Conservation (phyloP, 2,329 filamentous ascomycete species). For the Penicillium brevicompactum region DNA sequence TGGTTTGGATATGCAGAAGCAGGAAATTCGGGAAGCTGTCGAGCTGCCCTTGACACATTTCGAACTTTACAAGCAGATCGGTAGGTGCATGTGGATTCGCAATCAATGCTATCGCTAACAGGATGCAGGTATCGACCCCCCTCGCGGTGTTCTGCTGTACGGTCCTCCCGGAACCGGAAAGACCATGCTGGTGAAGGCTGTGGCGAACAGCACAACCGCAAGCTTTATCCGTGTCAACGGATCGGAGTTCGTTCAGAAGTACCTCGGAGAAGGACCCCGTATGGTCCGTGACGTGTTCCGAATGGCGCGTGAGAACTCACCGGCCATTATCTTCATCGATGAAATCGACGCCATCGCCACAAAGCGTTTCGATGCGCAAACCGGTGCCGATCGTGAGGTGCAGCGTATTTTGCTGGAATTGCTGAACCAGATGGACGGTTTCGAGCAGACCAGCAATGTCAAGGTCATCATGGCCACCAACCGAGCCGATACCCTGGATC, state of each 20-base stretch:
- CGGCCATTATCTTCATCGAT: slow-evolving; percentile 99
- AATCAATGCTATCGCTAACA: slow-evolving; percentile 21
- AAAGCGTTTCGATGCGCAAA: slow-evolving; percentile 98
- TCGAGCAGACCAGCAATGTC: slow-evolving; percentile 98
- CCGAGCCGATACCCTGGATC: slow-evolving; percentile 94
- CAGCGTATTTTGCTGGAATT: slow-evolving; percentile 97
- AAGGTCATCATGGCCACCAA: slow-evolving; percentile 99
- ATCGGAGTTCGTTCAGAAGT: slow-evolving; percentile 98
- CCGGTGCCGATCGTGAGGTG: slow-evolving; percentile 94
- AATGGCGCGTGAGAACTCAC: slow-evolving; percentile 98
- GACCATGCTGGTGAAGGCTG: slow-evolving; percentile 97
- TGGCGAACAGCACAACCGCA: slow-evolving; percentile 96
- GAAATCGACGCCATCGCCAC: slow-evolving; percentile 99
- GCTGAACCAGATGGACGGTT: slow-evolving; percentile 99
- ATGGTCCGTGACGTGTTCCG: slow-evolving; percentile 99
- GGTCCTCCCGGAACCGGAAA: slow-evolving; percentile 95
- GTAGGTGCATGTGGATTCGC: slow-evolving; percentile 42
- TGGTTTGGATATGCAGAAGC: slow-evolving; percentile 99
- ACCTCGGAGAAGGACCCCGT: slow-evolving; percentile 92
- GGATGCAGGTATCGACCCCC: slow-evolving; percentile 75
- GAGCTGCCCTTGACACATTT: slow-evolving; percentile 97
- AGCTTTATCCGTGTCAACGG: slow-evolving; percentile 98
- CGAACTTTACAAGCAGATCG: slow-evolving; percentile 98
- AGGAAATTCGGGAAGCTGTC: slow-evolving; percentile 97
- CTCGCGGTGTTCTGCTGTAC: slow-evolving; percentile 92